A percentile compares a stretch with the other conserved stretches of the same genome.
Conservation (phyloP, 495 filamentous ascomycete genomes). For the Aspergillus ellipticus region DNA sequence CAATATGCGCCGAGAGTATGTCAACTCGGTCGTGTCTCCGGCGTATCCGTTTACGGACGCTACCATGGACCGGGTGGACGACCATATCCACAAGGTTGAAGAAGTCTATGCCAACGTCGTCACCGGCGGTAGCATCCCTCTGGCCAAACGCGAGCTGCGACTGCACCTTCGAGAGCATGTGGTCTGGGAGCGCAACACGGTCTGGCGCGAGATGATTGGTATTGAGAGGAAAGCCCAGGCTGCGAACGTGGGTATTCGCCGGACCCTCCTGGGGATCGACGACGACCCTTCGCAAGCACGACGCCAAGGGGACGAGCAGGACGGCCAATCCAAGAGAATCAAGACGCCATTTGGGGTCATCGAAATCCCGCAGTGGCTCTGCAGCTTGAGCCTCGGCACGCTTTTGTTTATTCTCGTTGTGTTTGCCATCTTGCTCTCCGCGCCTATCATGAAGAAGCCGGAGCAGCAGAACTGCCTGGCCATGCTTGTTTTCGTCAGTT, state of each 20-base stretch:
- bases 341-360: slow-evolving; percentile 77
- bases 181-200: slow-evolving; percentile 97
- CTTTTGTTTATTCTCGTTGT: slow-evolving; percentile 66
- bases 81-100: slow-evolving; percentile 69
- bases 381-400: slow-evolving; percentile 74
- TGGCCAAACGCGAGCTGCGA: slow-evolving; percentile 78
- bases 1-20: slow-evolving; percentile 69
- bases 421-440: slow-evolving; percentile 66
- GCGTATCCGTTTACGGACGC: slow-evolving; percentile 71
- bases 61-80: slow-evolving; percentile 66
- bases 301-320: slow-evolving; percentile 79
- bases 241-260: slow-evolving; percentile 77
- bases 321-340: slow-evolving; percentile 61
- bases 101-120: slow-evolving; percentile 74
- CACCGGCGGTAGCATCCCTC: slow-evolving; percentile 68
- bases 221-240: slow-evolving; percentile 95
- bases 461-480: slow-evolving; percentile 97
- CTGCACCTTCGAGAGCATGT: slow-evolving; percentile 95
- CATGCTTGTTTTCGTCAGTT: slow-evolving; percentile 87
- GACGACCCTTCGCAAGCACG: slow-evolving; percentile 64
- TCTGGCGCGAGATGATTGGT: slow-evolving; percentile 98
- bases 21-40: slow-evolving; percentile 64
- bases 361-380: slow-evolving; percentile 72
- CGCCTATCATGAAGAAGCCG: slow-evolving; percentile 74
- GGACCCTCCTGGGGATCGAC: slow-evolving; percentile 74